Percentiles rank a stretch among this genome's conserved stretches.
Conservation (phyloP, 169 alveolate genomes). For the Plasmodium fragile region DNA sequence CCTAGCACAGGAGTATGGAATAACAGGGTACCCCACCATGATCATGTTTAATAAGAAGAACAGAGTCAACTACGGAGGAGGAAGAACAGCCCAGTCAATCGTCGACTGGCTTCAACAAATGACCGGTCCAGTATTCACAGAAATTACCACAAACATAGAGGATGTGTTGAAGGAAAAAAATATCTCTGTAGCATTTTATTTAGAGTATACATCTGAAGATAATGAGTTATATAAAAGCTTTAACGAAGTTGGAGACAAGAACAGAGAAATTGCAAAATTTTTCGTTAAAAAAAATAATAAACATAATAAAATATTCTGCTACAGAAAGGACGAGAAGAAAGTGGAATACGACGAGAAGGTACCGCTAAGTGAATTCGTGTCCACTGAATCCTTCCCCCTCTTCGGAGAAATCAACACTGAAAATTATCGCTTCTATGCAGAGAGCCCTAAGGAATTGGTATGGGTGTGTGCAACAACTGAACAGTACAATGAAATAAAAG, state of each 20-base stretch:
- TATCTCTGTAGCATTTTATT: constrained; percentile 71
- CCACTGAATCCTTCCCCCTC: constrained; percentile 82
- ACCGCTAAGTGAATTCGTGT: constrained; percentile 75
- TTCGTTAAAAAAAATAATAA: constrained; percentile 75
- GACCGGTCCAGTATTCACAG: constrained; percentile 79
- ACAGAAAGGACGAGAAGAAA: constrained; percentile 73
- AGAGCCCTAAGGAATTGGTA: constrained; percentile 82
- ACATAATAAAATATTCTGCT: constrained; percentile 59
- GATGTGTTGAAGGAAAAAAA: constrained; percentile 34
- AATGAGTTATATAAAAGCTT: constrained; percentile 76
- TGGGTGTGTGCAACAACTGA: constrained; percentile 86
- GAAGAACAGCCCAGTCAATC: constrained; percentile 81
- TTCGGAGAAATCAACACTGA: constrained; percentile 84
- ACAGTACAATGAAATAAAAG: constrained; percentile 81
- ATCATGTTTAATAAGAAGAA: constrained; percentile 89
- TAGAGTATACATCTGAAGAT: constrained; percentile 68
- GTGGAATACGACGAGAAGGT: constrained; percentile 69
- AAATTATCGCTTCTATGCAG: constrained; percentile 83
- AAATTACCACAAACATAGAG: constrained; percentile 75
- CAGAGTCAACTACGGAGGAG: constrained; percentile 81
- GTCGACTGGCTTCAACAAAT: constrained; percentile 83
- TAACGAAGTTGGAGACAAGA: constrained; percentile 80
- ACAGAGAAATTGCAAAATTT: constrained; percentile 81
- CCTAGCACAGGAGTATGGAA: constrained; percentile 88
- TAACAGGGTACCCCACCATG: constrained; percentile 94